Base-by-base conservation (phyloP, 1,139 yeast genomes). In the Diutina neorugosa region DNA sequence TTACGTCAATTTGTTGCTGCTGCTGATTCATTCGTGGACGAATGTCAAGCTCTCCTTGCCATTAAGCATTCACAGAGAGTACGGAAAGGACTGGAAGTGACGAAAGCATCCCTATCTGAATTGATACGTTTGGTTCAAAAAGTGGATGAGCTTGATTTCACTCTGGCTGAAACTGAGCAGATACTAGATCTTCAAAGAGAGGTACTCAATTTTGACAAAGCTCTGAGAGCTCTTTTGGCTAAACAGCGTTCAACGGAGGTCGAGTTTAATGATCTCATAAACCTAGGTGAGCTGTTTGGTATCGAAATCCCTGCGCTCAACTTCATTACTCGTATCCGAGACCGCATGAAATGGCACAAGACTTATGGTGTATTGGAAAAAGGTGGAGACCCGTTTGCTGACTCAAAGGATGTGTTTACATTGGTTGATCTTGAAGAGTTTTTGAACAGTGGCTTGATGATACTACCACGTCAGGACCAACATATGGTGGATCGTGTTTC, bases 111-210 rank as follows among this genome's bases (percentile, higher is more conserved):
- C 54, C 61, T 53, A 37, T 62, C 63, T 9, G 59, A 66, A 52
- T 62, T 61, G 43, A 64, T 60, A 54, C 53, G 14, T 44, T 44
- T 58, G 27, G 56, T 55, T 11, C 55, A 57, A 11, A 71, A 71
- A 52, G 77, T 84, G 7, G 78, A 82, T 1, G 60, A 63, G 0
- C 62, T 84, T 53, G 75, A 78, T 23, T 79, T 85, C 55, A 65
- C 73, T 3, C 69, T 81, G 42, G 73, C 80, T 1, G 93, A 85
- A 61, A 72, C 81, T 55, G 83, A 78, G n/a, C 82, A 78, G 59
- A 65, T 86, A 8, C 57, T 75, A 11, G 84, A 79, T 56, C 73
- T 82, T 53, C 76, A 77, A 21, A 65, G 62, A 42, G 86, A 81
- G 58, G 74, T 86, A 51, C 74, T 72, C 53, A 73, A 73, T 52